These are phyloP conservation scores for Corymbia citriodora DNA, from an alignment of 441 rosid species.

Conservation along the genomic window DNA sequence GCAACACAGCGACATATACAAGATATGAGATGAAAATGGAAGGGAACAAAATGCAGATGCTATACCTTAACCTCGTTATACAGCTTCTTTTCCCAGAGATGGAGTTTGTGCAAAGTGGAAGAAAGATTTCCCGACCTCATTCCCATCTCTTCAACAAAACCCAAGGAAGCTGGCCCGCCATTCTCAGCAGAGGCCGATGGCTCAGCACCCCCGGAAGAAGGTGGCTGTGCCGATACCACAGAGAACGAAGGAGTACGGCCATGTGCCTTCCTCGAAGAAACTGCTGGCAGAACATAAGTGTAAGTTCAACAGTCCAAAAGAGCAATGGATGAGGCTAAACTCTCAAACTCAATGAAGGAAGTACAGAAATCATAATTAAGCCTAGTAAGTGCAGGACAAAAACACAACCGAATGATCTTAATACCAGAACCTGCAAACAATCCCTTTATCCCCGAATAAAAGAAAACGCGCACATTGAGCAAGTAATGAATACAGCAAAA, in stretches of 20 bases:
- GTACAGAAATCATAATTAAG: background rate
- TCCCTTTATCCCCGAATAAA: background rate
- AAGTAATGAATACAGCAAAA: background rate
- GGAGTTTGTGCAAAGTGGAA: constrained; percentile 75
- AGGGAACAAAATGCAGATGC: background rate
- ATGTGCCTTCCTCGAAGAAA: constrained; percentile 53
- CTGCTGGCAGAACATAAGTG: constrained; percentile 26
- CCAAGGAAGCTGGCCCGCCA: constrained; percentile 35
- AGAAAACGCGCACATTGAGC: background rate
- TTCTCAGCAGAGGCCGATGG: constrained; percentile 34
- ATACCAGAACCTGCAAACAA: background rate
- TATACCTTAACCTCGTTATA: constrained; percentile 85
- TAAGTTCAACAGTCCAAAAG: background rate
- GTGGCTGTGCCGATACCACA: constrained; percentile 36
- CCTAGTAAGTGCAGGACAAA: background rate
- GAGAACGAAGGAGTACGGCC: constrained; percentile 52
- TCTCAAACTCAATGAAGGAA: background rate
- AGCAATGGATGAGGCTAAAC: background rate
- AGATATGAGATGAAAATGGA: background rate
- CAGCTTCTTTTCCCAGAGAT: constrained; percentile 97
- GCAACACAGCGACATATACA: background rate
- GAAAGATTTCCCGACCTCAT: constrained; percentile 72
- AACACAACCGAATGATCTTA: background rate
- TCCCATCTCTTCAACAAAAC: constrained; percentile 64
- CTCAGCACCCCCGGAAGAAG: constrained; percentile 47